Percentiles rank a stretch among this genome's conserved stretches.
Conservation (phyloP, 192 early-diverging fungal genomes). For the Entomortierella lignicola region DNA sequence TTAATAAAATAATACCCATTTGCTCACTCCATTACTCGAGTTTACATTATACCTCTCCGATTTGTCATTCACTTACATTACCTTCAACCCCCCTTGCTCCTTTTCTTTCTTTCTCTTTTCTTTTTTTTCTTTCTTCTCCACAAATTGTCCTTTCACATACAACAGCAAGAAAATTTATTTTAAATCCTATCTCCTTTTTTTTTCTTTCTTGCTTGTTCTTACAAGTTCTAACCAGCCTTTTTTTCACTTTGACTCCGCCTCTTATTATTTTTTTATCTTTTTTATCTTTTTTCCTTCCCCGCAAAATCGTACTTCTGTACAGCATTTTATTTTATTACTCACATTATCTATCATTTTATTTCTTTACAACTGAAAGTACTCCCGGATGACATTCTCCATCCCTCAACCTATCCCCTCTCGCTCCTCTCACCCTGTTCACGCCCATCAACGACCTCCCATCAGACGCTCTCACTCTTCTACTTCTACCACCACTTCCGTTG, state of each 20-base stretch:
- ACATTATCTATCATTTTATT: not conserved
- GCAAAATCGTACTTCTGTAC: not conserved
- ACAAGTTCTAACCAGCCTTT: not conserved
- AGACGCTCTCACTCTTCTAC: conserved; percentile 41
- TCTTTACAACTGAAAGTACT: no score
- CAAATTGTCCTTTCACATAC: not conserved
- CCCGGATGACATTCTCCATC: conserved; percentile 50
- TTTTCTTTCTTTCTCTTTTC: not conserved
- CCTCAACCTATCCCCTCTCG: conserved; percentile 53
- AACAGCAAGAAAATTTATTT: no score
- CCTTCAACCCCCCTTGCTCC: not conserved
- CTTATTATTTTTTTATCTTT: not conserved
- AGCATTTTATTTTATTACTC: not conserved
- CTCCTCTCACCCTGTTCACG: conserved; percentile 45
- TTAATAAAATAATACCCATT: no score
- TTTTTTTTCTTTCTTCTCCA: not conserved
- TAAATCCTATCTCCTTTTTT: no score
- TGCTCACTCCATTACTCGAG: no score
- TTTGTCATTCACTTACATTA: no score
- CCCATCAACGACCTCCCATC: conserved; percentile 44
- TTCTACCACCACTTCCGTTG: not conserved
- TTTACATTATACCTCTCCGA: no score
- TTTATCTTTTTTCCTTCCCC: not conserved
- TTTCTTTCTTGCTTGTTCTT: not conserved
- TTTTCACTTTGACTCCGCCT: not conserved